Evolutionary conservation across 306 rosid species (phyloP).

Genomic region (Bauhinia variegata): DNA sequence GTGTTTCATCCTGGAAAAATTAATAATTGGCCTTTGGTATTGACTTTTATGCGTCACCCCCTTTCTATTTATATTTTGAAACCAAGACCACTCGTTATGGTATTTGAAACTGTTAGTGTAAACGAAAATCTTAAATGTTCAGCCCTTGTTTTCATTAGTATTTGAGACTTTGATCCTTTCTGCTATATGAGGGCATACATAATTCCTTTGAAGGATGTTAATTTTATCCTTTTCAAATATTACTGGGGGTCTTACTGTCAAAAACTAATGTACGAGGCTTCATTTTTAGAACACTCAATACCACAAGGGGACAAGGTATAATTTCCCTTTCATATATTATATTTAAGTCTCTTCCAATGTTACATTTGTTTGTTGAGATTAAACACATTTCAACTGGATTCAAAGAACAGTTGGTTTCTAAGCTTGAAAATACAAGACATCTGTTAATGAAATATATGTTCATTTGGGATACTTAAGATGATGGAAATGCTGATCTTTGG

Average conservation of each 20-base stretch:
- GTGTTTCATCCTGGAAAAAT: constrained; percentile 8
- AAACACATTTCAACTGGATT: constrained; percentile 2
- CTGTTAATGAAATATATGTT: constrained; percentile 8
- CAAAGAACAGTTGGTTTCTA: constrained; percentile 16
- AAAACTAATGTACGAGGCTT: not conserved
- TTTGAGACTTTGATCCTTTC: not conserved
- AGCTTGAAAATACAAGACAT: constrained; percentile 16
- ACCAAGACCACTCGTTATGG: too few species aligned
- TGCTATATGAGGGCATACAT: constrained; percentile 8
- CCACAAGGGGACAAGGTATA: not conserved
- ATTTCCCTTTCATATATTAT: not conserved
- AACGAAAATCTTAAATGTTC: not conserved
- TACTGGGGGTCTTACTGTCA: not conserved
- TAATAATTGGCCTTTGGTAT: not conserved
- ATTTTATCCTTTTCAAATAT: constrained; percentile 2
- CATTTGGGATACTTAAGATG: constrained; percentile 17
- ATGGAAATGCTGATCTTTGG: constrained; percentile 26
- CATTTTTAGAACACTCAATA: not conserved
- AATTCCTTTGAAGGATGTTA: not conserved
- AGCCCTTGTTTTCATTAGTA: not conserved
- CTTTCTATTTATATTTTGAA: not conserved
- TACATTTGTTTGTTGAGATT: not conserved
- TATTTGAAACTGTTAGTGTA: not conserved
- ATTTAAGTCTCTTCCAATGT: not conserved
- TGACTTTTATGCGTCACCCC: not conserved